Conservation (phyloP, 176 grass and related monocot genomes). For the Elymus sibiricus region DNA sequence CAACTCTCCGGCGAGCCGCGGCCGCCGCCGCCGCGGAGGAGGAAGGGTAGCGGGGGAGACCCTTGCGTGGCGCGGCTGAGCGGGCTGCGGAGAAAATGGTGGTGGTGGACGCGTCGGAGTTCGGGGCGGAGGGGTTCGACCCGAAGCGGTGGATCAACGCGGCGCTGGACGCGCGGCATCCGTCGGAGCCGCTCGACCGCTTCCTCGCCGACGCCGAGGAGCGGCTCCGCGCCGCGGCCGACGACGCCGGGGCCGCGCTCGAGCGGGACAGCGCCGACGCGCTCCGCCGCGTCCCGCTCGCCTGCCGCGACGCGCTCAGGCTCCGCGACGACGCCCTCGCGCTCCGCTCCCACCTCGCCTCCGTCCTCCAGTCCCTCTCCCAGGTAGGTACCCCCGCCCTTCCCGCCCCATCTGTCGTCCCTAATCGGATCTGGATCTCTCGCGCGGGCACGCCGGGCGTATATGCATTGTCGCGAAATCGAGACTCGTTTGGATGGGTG, state of each 20-base stretch:
- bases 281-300: constrained; percentile 83
- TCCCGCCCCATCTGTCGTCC: background rate
- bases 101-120: constrained; percentile 81
- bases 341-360: constrained; percentile 64
- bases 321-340: constrained; percentile 82
- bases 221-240: constrained; percentile 74
- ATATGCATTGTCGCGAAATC: background rate
- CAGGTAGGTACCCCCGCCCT: constrained; percentile 27
- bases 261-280: constrained; percentile 90
- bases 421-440: constrained; percentile 45
- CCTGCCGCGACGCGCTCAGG: constrained; percentile 82
- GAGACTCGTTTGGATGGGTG: background rate
- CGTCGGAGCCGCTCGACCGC: constrained; percentile 75
- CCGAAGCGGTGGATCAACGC: constrained; percentile 98
- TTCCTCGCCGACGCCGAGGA: constrained; percentile 86
- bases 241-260: constrained; percentile 63
- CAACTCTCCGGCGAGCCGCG: background rate
- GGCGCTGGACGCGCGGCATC: constrained; percentile 66
- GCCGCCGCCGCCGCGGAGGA: background rate
- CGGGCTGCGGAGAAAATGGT: constrained; percentile 43
- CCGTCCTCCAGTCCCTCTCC: constrained; percentile 61
- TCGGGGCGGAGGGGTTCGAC: constrained; percentile 82
- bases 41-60: background rate
- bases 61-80: background rate
- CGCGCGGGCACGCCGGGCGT: background rate